Evolutionary conservation across 1,139 yeast species (phyloP).

Genomic region (Kodamaea alishanica): DNA sequence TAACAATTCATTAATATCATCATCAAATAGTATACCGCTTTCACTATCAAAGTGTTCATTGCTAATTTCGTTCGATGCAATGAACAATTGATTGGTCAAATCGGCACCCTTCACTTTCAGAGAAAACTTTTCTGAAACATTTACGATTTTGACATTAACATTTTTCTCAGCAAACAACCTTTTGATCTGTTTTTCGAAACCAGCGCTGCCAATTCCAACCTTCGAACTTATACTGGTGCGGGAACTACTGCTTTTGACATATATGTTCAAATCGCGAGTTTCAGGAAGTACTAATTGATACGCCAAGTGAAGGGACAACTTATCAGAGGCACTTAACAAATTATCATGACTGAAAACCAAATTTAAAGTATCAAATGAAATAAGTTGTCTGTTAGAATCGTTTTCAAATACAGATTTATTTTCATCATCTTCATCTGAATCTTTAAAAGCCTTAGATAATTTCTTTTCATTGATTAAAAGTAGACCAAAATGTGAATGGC

Average conservation of each 20-base stretch:
- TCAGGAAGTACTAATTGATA: conserved; percentile 17
- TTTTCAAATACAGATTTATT: conserved; percentile 10
- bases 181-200: conserved; percentile 23
- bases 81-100: conserved; percentile 21
- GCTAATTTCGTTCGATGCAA: conserved; percentile 21
- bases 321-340: conserved; percentile 32
- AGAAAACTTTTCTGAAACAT: conserved; percentile 18
- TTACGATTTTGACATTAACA: conserved; percentile 14
- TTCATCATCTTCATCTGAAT: conserved; percentile 9
- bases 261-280: conserved; percentile 18
- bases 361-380: conserved; percentile 20
- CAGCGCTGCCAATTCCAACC: conserved; percentile 10
- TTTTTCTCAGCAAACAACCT: conserved; percentile 14
- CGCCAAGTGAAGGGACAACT: conserved; percentile 28
- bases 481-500: conserved; percentile 31
- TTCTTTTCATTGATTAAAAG: conserved; percentile 22
- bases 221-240: conserved; percentile 6
- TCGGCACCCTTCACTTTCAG: conserved; percentile 11
- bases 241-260: conserved; percentile 16
- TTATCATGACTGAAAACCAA: conserved; percentile 31
- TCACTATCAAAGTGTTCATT: conserved; percentile 10
- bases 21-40: conserved; percentile 14
- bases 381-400: conserved; percentile 12
- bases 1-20: conserved; percentile 17
- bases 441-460: conserved; percentile 7